A percentile compares a stretch with the other conserved stretches of the same genome.
These are phyloP conservation scores for Aurantiochytrium sp. DNA, from an alignment of 108 stramenopile species.

Conservation along the genomic window DNA sequence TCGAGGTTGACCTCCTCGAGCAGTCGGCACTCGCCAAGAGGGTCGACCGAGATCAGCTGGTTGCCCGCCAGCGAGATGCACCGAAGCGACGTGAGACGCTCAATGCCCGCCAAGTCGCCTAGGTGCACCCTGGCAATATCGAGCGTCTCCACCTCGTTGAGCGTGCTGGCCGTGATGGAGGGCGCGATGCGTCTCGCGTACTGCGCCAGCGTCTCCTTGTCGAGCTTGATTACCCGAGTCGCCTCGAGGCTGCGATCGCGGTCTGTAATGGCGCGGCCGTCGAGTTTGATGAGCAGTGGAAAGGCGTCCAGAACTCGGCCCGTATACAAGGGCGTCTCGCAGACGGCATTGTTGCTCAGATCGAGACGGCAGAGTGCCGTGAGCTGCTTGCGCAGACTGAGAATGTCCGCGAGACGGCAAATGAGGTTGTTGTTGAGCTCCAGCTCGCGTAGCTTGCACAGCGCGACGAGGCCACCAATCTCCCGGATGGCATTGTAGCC, in stretches of 20 bases:
- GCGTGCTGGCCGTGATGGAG: neutral
- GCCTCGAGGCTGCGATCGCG: neutral
- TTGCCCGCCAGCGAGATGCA: neutral
- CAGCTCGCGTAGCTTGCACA: neutral
- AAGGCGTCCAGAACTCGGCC: neutral
- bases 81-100: neutral
- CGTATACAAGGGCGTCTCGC: neutral
- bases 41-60: neutral
- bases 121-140: neutral
- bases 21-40: neutral
- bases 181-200: neutral
- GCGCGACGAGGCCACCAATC: neutral
- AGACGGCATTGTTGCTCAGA: constrained; percentile 18
- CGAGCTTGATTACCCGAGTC: neutral
- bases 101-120: neutral
- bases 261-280: neutral
- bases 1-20: constrained; percentile 7
- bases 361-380: neutral
- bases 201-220: neutral
- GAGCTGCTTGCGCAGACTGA: neutral
- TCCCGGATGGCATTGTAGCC: constrained; percentile 14
- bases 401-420: neutral
- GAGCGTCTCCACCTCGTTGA: neutral
- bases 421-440: constrained; percentile 38
- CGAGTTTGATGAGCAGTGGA: neutral